Conservation (phyloP, 768 basidiomycete genomes). For the Suillus variegatus region DNA sequence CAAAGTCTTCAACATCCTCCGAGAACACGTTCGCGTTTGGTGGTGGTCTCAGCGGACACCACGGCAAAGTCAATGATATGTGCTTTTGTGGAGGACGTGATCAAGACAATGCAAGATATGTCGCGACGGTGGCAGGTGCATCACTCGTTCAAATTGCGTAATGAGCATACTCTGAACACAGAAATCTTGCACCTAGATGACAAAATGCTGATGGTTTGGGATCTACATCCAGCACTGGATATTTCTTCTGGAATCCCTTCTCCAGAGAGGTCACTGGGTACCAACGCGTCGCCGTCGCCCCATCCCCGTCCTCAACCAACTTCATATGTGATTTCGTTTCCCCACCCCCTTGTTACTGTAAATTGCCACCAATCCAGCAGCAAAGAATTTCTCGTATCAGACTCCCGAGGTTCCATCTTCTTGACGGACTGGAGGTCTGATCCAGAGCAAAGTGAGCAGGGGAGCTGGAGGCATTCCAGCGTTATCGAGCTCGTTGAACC, state of each 20-base stretch:
- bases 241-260: slow-evolving; percentile 39
- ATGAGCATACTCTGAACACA: background rate
- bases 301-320: slow-evolving; percentile 64
- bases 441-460: slow-evolving; percentile 51
- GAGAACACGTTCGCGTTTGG: slow-evolving; percentile 72
- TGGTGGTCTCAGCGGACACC: slow-evolving; percentile 80
- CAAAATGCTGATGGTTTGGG: slow-evolving; percentile 86
- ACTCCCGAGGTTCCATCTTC: slow-evolving; percentile 72
- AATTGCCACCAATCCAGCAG: slow-evolving; percentile 69
- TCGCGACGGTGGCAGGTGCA: slow-evolving; percentile 79
- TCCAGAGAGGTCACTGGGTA: slow-evolving; percentile 33
- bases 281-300: slow-evolving; percentile 31
- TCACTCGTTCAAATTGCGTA: background rate
- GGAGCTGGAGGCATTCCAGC: slow-evolving; percentile 61
- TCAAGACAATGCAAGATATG: slow-evolving; percentile 67
- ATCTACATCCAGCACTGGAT: slow-evolving; percentile 61
- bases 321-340: slow-evolving; percentile 72
- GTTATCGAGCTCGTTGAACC: slow-evolving; percentile 77
- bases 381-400: slow-evolving; percentile 81
- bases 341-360: slow-evolving; percentile 70
- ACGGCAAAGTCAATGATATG: slow-evolving; percentile 77
- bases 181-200: slow-evolving; percentile 52
- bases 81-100: slow-evolving; percentile 76
- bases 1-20: slow-evolving; percentile 46
- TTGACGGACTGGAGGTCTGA: slow-evolving; percentile 84